Conservation (phyloP, 2,329 filamentous ascomycete genomes). For the Uncinocarpus reesii region DNA sequence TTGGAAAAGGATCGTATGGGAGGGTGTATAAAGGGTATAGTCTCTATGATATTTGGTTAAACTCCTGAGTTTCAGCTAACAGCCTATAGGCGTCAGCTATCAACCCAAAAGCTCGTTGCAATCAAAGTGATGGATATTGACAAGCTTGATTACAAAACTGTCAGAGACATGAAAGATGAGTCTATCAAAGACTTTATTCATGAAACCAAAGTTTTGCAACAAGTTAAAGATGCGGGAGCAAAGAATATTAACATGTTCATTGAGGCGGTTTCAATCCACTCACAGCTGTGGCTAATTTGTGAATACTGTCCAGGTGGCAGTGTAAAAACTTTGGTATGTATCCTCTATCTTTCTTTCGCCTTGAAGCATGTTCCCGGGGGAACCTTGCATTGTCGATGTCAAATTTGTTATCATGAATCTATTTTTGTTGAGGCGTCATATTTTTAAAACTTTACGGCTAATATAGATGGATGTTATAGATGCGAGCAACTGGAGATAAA, state of each 20-base stretch:
- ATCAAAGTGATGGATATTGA: constrained; percentile 45
- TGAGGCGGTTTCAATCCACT: constrained; percentile 53
- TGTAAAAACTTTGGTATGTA: constrained; percentile 50
- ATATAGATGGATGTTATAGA: constrained; percentile 25
- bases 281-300: constrained; percentile 56
- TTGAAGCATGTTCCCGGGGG: no score
- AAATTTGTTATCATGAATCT: neutral
- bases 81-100: constrained; percentile 25
- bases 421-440: no score
- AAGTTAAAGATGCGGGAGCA: constrained; percentile 52
- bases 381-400: neutral
- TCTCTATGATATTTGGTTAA: neutral
- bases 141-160: constrained; percentile 38
- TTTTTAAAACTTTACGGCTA: neutral
- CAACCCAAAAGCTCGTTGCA: constrained; percentile 37
- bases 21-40: constrained; percentile 41
- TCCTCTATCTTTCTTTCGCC: neutral
- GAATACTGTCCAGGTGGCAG: constrained; percentile 59
- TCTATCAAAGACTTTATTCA: constrained; percentile 48
- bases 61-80: neutral
- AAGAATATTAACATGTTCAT: constrained; percentile 55
- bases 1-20: constrained; percentile 43
- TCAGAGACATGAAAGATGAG: constrained; percentile 39
- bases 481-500: constrained; percentile 40
- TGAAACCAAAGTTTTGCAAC: constrained; percentile 53